Evolutionary conservation across 495 filamentous ascomycete genomes (phyloP).

Genomic region (Annulohypoxylon maeteangense): DNA sequence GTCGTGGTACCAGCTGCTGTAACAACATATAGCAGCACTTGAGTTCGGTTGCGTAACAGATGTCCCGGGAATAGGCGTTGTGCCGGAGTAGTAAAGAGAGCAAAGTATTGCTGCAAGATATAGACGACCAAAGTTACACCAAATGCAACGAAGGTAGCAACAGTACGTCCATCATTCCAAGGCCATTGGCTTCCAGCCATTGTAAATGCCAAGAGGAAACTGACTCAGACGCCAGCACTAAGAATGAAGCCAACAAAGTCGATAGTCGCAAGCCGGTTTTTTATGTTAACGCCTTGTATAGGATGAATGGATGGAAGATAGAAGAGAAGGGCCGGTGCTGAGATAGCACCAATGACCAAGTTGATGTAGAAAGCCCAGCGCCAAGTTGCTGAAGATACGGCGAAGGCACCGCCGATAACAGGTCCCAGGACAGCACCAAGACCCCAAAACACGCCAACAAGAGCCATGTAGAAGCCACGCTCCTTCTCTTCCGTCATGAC

Average conservation of each 20-base stretch:
- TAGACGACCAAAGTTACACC: slow-evolving; percentile 63
- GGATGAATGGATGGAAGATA: neutral
- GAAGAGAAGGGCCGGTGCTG: neutral
- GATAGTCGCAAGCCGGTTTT: neutral
- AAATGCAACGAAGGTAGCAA: slow-evolving; percentile 63
- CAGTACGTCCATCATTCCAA: slow-evolving; percentile 64
- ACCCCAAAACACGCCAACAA: slow-evolving; percentile 56
- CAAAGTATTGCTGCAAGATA: slow-evolving; percentile 62
- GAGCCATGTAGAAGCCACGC: slow-evolving; percentile 38
- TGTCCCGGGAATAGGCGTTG: slow-evolving; percentile 66
- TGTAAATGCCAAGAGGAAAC: slow-evolving; percentile 62
- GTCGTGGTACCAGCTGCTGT: slow-evolving; percentile 50
- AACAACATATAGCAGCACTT: slow-evolving; percentile 58
- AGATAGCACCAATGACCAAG: neutral
- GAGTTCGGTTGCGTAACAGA: slow-evolving; percentile 56
- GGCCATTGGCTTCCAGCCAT: slow-evolving; percentile 66
- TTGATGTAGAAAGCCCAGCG: slow-evolving; percentile 76
- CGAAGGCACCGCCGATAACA: slow-evolving; percentile 67
- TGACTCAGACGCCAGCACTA: slow-evolving; percentile 54
- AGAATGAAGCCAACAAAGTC: slow-evolving; percentile 60
- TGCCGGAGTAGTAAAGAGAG: slow-evolving; percentile 58
- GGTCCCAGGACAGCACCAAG: slow-evolving; percentile 61
- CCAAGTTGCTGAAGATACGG: slow-evolving; percentile 58
- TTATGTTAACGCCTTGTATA: neutral
- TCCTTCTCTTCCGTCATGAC: neutral